Evolutionary conservation across 2,329 filamentous ascomycete species (phyloP).

Genomic region (Macrophomina pseudophaseolina): DNA sequence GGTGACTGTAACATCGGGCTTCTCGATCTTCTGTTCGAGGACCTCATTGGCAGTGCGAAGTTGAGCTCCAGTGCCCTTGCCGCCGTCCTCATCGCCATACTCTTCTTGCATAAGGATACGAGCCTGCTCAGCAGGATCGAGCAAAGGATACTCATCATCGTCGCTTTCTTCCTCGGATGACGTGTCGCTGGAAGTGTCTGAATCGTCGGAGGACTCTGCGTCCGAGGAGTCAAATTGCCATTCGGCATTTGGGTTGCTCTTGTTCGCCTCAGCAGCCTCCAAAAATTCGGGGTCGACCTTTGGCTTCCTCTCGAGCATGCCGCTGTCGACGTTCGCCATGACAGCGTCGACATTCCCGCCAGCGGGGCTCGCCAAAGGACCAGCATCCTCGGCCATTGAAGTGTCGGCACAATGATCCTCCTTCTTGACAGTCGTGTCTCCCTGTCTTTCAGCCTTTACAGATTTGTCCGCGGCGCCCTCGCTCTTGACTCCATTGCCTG

Average conservation of each 20-base stretch:
- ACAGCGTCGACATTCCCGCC: not conserved
- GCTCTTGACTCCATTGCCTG: not conserved
- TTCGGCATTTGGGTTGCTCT: conserved; percentile 67
- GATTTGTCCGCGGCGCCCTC: not conserved
- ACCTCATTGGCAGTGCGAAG: conserved; percentile 85
- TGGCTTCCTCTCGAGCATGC: conserved; percentile 26
- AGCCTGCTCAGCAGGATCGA: conserved; percentile 82
- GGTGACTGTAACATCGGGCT: conserved; percentile 79
- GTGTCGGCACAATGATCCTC: not conserved
- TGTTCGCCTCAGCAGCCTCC: conserved; percentile 51
- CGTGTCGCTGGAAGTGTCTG: conserved; percentile 51
- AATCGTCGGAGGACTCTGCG: conserved; percentile 65
- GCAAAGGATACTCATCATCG: conserved; percentile 66
- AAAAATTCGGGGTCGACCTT: conserved; percentile 48
- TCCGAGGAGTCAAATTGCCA: conserved; percentile 75
- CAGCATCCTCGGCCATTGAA: not conserved
- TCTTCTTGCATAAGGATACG: conserved; percentile 85
- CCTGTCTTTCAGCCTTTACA: not conserved
- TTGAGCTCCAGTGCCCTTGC: conserved; percentile 63
- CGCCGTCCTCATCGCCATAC: conserved; percentile 74
- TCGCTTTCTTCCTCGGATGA: conserved; percentile 58
- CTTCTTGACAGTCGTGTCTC: conserved; percentile 19
- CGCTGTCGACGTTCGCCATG: conserved; percentile 11
- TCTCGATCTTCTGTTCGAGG: conserved; percentile 54
- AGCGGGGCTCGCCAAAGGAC: not conserved